Evolutionary conservation across 345 rosid species (phyloP), one percentile per base, ranked within the genome.

Genomic region (Populus alba): DNA sequence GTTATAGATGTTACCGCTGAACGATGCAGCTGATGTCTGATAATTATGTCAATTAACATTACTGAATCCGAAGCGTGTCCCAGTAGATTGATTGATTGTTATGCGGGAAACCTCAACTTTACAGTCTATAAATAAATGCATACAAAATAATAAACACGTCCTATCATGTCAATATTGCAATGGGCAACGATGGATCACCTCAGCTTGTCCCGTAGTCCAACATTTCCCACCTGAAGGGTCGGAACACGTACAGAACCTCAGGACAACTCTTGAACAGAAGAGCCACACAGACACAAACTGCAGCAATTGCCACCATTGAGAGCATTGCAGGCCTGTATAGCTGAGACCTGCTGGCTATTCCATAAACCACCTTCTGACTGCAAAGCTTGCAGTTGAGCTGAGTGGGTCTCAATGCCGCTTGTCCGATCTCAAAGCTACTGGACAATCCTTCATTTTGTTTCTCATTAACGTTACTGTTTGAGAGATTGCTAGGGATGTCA

Each of bases 221-320:
- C 86, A 87, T 66, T 83, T 97, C 99, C 99, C 99, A 97, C 90
- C 98, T 89, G 92, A 97, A 97, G 13, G 99, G 98, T 29, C 90
- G 92, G 87, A 94, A 90, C 76, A 91, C 93, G 66, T 86, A 94
- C 75, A 91, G 86, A 17, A 96, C 99, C 80, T 96, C 99, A 4
- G 98, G 99, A 33, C 85, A 90, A 82, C 97, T 94, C 92, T 97
- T 97, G 86, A 97, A 97, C 62, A 94, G 87, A 72, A 97, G 97
- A 15, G 99, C 98, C 51, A 97, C 98, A 33, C 98, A 97, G 53
- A 94, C 99, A 7, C 99, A 97, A 27, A 94, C 99, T 0, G 97
- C 97, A n/a, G 98, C 99, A 17, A 97, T 85, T 9, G 93, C 94
- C 82, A 97, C 94, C 98, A 94, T 92, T 17, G 98, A 94, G 68